Evolutionary conservation across 163 green algal genomes (phyloP).

Genomic region (Smithsoniella earleae): DNA sequence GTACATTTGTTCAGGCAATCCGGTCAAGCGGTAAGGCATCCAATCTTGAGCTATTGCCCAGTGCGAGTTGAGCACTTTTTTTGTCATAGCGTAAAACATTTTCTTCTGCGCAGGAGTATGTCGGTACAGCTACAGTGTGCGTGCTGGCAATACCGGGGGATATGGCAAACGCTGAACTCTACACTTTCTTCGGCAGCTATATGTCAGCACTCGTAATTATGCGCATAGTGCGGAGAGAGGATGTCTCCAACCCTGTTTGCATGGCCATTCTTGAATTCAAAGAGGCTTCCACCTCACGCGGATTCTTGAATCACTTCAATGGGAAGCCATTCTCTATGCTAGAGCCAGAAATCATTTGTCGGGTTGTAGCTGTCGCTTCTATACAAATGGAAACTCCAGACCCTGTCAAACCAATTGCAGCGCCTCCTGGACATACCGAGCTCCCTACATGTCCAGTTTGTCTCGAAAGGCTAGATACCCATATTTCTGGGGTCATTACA

Average conservation of each 20-base stretch:
- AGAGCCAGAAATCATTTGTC: constrained; percentile 78
- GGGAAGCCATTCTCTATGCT: constrained; percentile 65
- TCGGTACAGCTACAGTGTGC: constrained; percentile 49
- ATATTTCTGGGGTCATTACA: constrained; percentile 87
- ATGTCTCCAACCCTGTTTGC: constrained; percentile 42
- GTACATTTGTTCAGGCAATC: constrained; percentile 76
- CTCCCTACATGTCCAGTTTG: constrained; percentile 90
- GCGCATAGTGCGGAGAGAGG: constrained; percentile 66
- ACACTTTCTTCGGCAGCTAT: constrained; percentile 63
- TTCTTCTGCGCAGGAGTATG: neutral
- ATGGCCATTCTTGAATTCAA: constrained; percentile 66
- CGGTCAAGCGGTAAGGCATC: too few species aligned
- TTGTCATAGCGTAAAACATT: neutral
- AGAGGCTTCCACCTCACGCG: constrained; percentile 31
- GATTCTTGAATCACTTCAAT: constrained; percentile 79
- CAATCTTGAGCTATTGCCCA: neutral
- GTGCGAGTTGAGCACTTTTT: neutral
- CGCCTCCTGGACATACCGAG: constrained; percentile 66
- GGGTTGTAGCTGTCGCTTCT: constrained; percentile 1
- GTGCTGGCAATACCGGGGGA: constrained; percentile 79
- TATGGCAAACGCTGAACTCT: constrained; percentile 83
- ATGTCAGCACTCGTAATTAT: constrained; percentile 46
- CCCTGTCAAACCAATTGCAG: neutral
- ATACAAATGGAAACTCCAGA: constrained; percentile 2
- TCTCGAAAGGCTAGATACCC: constrained; percentile 86